Base-by-base conservation (phyloP, 208 protist genomes). In the Angomonas ambiguus region DNA sequence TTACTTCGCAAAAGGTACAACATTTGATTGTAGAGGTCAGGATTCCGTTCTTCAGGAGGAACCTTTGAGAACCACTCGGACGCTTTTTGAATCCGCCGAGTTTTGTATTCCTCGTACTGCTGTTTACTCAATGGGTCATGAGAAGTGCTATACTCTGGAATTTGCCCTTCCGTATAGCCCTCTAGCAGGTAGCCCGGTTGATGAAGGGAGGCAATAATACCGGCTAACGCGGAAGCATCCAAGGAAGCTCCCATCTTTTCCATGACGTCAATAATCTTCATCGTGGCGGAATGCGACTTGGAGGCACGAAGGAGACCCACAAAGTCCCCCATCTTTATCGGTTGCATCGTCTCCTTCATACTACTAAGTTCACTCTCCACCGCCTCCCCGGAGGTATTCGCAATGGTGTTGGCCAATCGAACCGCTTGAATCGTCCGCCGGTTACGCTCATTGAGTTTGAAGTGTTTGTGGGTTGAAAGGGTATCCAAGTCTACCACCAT, bases 1-100 rank as follows among this genome's bases (percentile, higher is more conserved):
- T 71, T 77, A 51, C 69, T 67, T 22, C 88, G 85, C 11, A 89
- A 72, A 2, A 92, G 68, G 48, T 87, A 90, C 31, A 94, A 72
- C 55, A 91, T 69, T 51, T 85, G 85, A 62, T 94, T 94, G 69
- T 82, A 94, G 20, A 94, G 57, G 53, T 83, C 77, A 11, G 78
- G 75, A 13, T 31, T 77, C 27, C 85, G 83, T 2, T 74, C 49
- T 10, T 49, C 34, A 27, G 63, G 41, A 2, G 83, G 81, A 65
- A 83, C 91, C 48, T 62, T 48, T 13, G 65, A 62, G 60, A 91
- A 92, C 85, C 85, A 92, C 68, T 64, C 51, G 42, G 70, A 60
- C 8, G 79, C 85, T 3, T 63, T 57, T 31, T 72, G 64, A 25
- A 90, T 74, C 1, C 88, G 72, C 42, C 73, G 51, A 32, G 72